A percentile compares a stretch with the other conserved stretches of the same genome.
These are phyloP conservation scores for Thelonectria rubi DNA, from an alignment of 2,329 filamentous ascomycete species.

Conservation along the genomic window DNA sequence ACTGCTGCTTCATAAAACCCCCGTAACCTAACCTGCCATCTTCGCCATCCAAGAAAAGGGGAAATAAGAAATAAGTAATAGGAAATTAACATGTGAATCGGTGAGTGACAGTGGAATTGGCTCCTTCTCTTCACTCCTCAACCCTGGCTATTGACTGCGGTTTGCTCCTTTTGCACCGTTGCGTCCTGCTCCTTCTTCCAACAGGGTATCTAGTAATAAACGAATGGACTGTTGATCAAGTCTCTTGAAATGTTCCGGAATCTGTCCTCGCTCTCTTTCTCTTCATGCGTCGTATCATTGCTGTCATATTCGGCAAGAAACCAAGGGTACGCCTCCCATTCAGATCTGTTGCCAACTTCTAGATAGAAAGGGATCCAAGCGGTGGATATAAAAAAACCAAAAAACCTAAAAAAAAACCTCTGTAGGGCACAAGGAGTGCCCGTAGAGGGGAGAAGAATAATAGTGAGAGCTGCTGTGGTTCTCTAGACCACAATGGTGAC, in stretches of 20 bases:
- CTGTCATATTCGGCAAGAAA: constrained; percentile 22
- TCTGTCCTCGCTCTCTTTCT: constrained; percentile 16
- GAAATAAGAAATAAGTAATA: neutral
- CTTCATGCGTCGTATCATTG: constrained; percentile 28
- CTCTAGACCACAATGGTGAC: constrained; percentile 64
- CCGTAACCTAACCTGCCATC: neutral
- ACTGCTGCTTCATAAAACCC: constrained; percentile 4
- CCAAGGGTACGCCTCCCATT: constrained; percentile 16
- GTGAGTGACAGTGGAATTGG: constrained; percentile 20
- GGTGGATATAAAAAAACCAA: constrained; percentile 8
- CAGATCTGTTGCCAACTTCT: constrained; percentile 25
- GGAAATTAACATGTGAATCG: constrained; percentile 15
- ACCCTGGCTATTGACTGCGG: neutral
- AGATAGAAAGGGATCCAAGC: constrained; percentile 18
- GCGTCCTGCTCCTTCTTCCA: constrained; percentile 29
- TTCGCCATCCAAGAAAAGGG: constrained; percentile 7
- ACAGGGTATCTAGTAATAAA: constrained; percentile 45
- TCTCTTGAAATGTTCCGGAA: constrained; percentile 25
- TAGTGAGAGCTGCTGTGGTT: constrained; percentile 7
- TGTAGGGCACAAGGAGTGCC: neutral
- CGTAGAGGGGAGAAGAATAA: constrained; percentile 28
- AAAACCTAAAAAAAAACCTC: neutral
- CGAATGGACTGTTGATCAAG: constrained; percentile 39
- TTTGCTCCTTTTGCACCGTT: constrained; percentile 6
- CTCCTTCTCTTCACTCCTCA: constrained; percentile 2